phyloP scores from a whole-genome alignment of 768 basidiomycete genomes.

The Russula vinacea region DNA sequence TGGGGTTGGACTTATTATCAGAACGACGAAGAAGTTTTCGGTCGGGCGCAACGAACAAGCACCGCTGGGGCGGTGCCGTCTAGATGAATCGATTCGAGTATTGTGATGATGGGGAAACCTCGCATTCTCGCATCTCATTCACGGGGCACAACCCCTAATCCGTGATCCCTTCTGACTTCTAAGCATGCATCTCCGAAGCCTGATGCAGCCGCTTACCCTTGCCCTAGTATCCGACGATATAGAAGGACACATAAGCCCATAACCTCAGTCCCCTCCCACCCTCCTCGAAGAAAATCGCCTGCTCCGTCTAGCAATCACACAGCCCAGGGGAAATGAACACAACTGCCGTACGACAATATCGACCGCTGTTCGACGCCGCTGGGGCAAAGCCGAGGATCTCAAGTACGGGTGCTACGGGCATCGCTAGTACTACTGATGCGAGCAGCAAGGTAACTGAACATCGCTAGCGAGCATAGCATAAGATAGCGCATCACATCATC shows the following conservation, averaged over 20 bases:
- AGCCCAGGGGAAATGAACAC: constrained; percentile 4
- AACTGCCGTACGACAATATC: neutral
- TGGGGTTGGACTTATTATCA: neutral
- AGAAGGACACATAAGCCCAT: neutral
- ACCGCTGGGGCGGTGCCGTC: no score
- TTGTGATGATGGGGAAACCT: no score
- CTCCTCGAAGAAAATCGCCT: neutral
- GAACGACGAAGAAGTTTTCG: no score
- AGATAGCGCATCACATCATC: neutral
- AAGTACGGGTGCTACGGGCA: neutral
- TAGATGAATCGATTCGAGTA: no score
- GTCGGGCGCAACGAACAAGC: no score
- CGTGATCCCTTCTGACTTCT: neutral
- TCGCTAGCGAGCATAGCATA: neutral
- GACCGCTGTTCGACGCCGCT: neutral
- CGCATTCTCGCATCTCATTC: neutral
- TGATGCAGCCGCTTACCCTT: constrained; percentile 9
- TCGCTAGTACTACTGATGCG: neutral
- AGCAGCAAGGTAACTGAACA: constrained; percentile 13
- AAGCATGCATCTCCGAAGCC: neutral
- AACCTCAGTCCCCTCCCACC: neutral
- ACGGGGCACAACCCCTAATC: neutral
- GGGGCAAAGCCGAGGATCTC: neutral
- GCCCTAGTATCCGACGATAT: constrained; percentile 13
- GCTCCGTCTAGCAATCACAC: no score